Percentiles rank a stretch among this genome's conserved stretches.
These are phyloP conservation scores for Kazachstania viticola DNA, from an alignment of 805 yeast species.

Conservation along the genomic window DNA sequence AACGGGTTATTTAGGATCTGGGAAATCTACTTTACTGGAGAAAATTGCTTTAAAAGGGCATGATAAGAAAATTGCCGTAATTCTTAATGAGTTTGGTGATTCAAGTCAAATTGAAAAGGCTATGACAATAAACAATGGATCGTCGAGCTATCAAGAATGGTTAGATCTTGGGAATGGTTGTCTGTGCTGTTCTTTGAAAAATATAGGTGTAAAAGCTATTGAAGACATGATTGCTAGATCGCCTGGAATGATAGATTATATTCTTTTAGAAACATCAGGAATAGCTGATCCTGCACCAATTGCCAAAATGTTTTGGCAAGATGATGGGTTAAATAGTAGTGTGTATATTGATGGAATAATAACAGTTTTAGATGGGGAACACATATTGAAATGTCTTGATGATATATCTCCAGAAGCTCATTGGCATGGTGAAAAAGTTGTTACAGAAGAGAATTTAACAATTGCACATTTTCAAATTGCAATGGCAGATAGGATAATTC, in stretches of 20 bases:
- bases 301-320: conserved; percentile 96
- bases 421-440: conserved; percentile 42
- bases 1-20: conserved; percentile 92
- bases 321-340: conserved; percentile 72
- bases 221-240: conserved; percentile 70
- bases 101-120: conserved; percentile 83
- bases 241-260: conserved; percentile 72
- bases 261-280: conserved; percentile 90
- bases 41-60: conserved; percentile 53
- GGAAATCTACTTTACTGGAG: conserved; percentile 79
- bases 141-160: conserved; percentile 76
- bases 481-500: conserved; percentile 68
- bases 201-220: conserved; percentile 88
- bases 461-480: conserved; percentile 88
- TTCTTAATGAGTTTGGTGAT: conserved; percentile 86
- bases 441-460: conserved; percentile 37
- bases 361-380: conserved; percentile 70
- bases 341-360: conserved; percentile 87
- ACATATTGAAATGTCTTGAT: conserved; percentile 52
- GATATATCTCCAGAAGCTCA: conserved; percentile 55
- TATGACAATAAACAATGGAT: conserved; percentile 47
- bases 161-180: conserved; percentile 94
- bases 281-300: conserved; percentile 97
- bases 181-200: conserved; percentile 91
- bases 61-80: conserved; percentile 73